Evolutionary conservation across 371 early-diverging fungal species (phyloP).

Genomic region (Mortierella sp.): DNA sequence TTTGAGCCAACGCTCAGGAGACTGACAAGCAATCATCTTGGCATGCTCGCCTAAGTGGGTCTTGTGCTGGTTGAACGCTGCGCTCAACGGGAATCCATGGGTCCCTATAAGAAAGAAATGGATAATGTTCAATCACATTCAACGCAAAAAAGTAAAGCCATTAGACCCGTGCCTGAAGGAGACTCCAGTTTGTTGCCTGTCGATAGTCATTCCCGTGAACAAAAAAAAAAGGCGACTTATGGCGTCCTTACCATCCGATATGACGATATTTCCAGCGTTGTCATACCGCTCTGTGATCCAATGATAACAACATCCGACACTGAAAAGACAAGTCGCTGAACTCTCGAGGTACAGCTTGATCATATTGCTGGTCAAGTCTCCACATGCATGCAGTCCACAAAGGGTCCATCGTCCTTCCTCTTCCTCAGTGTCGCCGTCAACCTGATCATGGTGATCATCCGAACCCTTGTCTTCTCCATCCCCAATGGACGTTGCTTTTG

Average conservation of each 20-base stretch:
- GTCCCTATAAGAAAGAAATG: slow-evolving; percentile 3
- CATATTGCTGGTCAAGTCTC: slow-evolving; percentile 81
- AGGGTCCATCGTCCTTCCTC: slow-evolving; percentile 69
- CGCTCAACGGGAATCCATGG: slow-evolving; percentile 45
- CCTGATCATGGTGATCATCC: slow-evolving; percentile 7
- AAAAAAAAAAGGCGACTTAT: background rate
- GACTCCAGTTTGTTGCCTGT: too few relatives aligned
- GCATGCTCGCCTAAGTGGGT: slow-evolving; percentile 76
- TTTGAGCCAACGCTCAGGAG: slow-evolving; percentile 80
- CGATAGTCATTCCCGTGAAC: too few relatives aligned
- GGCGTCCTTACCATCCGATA: slow-evolving; percentile 65
- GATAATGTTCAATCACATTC: background rate
- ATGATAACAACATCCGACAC: slow-evolving; percentile 93
- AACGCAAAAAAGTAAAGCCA: background rate
- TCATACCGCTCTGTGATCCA: slow-evolving; percentile 54
- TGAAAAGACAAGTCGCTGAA: slow-evolving; percentile 73
- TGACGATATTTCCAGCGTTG: slow-evolving; percentile 62
- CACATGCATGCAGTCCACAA: slow-evolving; percentile 91
- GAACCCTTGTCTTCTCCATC: background rate
- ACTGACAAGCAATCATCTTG: slow-evolving; percentile 87
- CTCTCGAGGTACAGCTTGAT: slow-evolving; percentile 78
- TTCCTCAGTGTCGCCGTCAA: slow-evolving; percentile 14
- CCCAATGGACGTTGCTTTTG: slow-evolving; percentile 3
- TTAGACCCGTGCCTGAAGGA: too few relatives aligned
- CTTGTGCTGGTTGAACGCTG: slow-evolving; percentile 43